phyloP scores from a whole-genome alignment of 768 basidiomycete species.

The Mycena amicta region DNA sequence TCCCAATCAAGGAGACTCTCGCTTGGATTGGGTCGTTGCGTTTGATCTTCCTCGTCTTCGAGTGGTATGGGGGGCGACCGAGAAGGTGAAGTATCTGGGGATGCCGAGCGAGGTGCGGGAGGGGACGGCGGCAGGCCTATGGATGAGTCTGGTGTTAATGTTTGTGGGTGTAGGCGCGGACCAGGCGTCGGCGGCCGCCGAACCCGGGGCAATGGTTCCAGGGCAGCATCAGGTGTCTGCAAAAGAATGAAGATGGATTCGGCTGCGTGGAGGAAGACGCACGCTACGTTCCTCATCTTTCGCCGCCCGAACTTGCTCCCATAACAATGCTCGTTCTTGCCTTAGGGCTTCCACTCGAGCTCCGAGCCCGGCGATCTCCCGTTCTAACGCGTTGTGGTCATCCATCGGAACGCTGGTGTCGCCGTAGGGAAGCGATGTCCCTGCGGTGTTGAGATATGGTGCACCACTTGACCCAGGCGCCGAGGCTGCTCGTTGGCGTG shows the following conservation, averaged over 20 bases:
- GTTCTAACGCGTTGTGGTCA: background rate
- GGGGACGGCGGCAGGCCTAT: no score
- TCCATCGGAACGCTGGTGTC: no score
- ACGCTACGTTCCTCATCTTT: background rate
- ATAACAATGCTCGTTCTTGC: background rate
- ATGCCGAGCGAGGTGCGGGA: no score
- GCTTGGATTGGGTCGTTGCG: background rate
- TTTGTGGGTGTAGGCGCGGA: background rate
- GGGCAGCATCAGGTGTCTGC: background rate
- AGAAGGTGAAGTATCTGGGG: no score
- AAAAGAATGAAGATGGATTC: background rate
- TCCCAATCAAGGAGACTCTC: background rate
- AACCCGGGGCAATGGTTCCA: background rate
- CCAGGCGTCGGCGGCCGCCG: background rate
- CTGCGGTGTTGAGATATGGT: background rate
- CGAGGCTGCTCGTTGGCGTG: background rate
- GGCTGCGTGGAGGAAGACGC: background rate
- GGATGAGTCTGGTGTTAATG: background rate
- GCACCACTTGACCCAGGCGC: background rate
- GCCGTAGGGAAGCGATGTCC: background rate
- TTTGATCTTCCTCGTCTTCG: background rate
- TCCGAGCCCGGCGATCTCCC: background rate
- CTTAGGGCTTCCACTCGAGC: background rate
- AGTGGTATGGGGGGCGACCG: background rate
- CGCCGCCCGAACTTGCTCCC: background rate